Percentiles rank a stretch among this genome's conserved stretches.
phyloP scores from a whole-genome alignment of 106 monocot species.

The Cymbidium sinense region DNA sequence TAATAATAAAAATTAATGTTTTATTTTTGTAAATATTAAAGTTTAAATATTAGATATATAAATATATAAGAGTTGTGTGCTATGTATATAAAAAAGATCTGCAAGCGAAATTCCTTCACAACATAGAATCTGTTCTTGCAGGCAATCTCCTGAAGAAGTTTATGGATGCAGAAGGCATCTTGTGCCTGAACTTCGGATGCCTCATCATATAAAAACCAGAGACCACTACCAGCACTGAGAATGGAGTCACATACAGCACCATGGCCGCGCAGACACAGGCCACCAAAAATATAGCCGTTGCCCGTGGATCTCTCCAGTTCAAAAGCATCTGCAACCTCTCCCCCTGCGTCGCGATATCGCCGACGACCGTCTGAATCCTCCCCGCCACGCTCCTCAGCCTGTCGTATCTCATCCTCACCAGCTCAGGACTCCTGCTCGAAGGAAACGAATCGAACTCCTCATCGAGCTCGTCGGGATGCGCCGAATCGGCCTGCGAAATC shows the following conservation, averaged over 20 bases:
- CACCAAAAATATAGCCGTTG: slow-evolving; percentile 48
- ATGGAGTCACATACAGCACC: slow-evolving; percentile 42
- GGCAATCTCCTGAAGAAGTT: slow-evolving; percentile 78
- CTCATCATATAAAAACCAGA: slow-evolving; percentile 65
- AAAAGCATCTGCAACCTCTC: slow-evolving; percentile 57
- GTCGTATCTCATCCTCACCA: slow-evolving; percentile 55
- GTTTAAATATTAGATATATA: too few species aligned
- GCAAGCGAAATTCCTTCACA: not conserved
- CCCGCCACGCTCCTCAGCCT: slow-evolving; percentile 56
- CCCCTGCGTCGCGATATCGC: slow-evolving; percentile 69
- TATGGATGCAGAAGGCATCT: slow-evolving; percentile 23
- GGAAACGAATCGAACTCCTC: slow-evolving; percentile 76
- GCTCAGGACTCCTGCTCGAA: slow-evolving; percentile 21
- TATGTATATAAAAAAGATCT: too few species aligned
- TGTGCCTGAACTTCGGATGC: slow-evolving; percentile 59
- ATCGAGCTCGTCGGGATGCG: slow-evolving; percentile 55
- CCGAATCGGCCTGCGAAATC: slow-evolving; percentile 39
- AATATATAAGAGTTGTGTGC: too few species aligned
- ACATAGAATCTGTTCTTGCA: slow-evolving; percentile 51
- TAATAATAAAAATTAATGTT: too few species aligned
- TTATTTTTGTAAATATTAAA: too few species aligned
- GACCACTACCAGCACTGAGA: slow-evolving; percentile 30
- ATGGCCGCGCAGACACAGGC: slow-evolving; percentile 39
- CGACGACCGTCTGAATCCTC: slow-evolving; percentile 48
- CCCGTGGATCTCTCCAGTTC: slow-evolving; percentile 72